Evolutionary conservation across 2,329 filamentous ascomycete genomes (phyloP).

Genomic region (Monilinia fructigena): DNA sequence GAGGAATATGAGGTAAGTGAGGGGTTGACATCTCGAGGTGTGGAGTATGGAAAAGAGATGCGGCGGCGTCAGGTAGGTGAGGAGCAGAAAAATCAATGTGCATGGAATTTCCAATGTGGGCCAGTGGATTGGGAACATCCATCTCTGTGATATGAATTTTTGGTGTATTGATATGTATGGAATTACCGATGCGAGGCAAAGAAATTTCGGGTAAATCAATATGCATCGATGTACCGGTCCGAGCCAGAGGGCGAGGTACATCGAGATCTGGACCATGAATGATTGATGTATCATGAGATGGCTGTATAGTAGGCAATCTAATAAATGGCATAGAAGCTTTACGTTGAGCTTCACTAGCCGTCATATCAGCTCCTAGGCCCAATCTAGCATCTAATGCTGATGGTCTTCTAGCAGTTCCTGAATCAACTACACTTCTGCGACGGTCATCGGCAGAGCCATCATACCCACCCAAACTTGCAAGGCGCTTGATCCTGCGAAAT

Average conservation of each 20-base stretch:
- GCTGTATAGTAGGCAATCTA: background rate
- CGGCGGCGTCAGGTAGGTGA: background rate
- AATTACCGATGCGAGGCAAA: background rate
- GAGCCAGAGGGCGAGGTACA: background rate
- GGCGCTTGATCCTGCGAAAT: constrained; percentile 15
- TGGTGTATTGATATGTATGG: background rate
- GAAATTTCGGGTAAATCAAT: background rate
- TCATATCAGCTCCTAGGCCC: constrained; percentile 9
- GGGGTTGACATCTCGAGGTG: constrained; percentile 3
- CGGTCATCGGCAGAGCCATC: constrained; percentile 17
- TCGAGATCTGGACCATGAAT: background rate
- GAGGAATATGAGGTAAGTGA: constrained; percentile 8
- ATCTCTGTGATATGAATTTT: background rate
- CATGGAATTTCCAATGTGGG: background rate
- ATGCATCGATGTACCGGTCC: background rate
- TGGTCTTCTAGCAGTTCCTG: background rate
- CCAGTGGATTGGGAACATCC: background rate
- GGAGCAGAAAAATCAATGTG: constrained; percentile 8
- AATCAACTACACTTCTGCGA: background rate
- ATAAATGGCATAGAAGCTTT: background rate
- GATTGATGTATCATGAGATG: too few relatives aligned
- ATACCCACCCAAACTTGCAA: constrained; percentile 20
- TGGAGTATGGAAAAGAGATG: constrained; percentile 12
- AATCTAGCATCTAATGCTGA: constrained; percentile 7
- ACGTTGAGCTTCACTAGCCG: background rate